Conservation (phyloP, 176 grass and related monocot species). For the Triticum monococcum region DNA sequence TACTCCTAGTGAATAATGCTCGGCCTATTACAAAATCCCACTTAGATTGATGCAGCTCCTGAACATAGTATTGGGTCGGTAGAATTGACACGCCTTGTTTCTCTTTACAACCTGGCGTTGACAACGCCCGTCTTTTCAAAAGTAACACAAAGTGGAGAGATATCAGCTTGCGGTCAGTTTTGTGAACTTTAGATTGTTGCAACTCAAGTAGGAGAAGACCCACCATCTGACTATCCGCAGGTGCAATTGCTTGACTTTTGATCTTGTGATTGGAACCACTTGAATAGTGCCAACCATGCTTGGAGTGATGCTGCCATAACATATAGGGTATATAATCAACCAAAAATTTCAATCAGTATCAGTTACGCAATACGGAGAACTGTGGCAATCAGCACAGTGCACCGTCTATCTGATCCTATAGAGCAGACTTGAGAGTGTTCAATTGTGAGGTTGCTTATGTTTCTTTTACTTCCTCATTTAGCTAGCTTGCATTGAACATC, state of each 20-base stretch:
- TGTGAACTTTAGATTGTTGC: neutral
- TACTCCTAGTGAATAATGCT: neutral
- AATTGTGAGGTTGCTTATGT: neutral
- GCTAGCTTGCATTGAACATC: neutral
- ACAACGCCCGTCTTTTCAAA: neutral
- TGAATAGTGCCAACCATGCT: neutral
- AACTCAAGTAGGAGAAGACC: slow-evolving; percentile 10
- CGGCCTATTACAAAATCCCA: neutral
- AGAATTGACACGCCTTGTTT: neutral
- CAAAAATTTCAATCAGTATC: neutral
- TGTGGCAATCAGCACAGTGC: neutral
- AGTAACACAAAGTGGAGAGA: neutral
- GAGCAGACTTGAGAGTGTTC: neutral
- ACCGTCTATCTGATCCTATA: neutral
- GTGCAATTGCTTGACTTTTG: neutral
- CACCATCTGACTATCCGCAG: neutral
- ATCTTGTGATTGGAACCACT: neutral
- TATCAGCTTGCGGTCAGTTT: neutral
- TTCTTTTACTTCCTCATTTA: neutral
- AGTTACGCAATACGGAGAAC: neutral
- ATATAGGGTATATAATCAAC: neutral
- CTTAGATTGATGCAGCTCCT: neutral
- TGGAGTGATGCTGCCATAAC: neutral
- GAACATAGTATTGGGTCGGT: neutral
- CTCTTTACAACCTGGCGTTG: neutral